Evolutionary conservation across 345 rosid genomes (phyloP).

Genomic region (Arabidopsis thaliana): DNA sequence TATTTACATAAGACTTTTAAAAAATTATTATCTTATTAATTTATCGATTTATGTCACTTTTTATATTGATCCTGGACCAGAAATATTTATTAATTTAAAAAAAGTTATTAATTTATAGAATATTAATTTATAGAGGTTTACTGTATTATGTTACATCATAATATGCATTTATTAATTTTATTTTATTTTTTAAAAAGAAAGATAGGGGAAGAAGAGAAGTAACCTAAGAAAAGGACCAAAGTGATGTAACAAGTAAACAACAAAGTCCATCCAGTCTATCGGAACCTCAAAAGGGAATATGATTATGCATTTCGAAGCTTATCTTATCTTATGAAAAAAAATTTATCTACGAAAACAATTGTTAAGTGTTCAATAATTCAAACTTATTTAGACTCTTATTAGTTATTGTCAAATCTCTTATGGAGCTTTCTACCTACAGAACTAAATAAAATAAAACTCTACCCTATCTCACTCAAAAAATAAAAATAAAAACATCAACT

Average conservation of each 20-base stretch:
- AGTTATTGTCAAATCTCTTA: conserved; percentile 1
- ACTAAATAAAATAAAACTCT: conserved; percentile 6
- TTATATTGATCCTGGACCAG: too few species aligned
- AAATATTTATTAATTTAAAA: too few species aligned
- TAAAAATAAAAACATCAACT: background rate
- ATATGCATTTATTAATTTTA: background rate
- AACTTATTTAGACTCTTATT: conserved; percentile 17
- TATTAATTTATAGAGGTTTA: too few species aligned
- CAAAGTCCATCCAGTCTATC: conserved; percentile 33
- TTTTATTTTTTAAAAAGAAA: too few species aligned
- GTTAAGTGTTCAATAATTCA: background rate
- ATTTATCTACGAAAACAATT: background rate
- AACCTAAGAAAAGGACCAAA: conserved; percentile 21
- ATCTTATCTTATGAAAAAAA: conserved; percentile 9
- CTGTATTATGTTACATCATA: background rate
- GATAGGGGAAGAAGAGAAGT: conserved; percentile 20
- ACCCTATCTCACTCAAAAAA: background rate
- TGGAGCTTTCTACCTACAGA: background rate
- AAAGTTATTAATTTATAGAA: too few species aligned
- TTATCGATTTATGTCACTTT: too few species aligned
- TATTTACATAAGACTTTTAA: too few species aligned
- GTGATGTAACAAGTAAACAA: conserved; percentile 41
- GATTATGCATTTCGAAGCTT: conserved; percentile 25
- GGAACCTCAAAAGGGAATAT: conserved; percentile 27
- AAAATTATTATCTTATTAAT: too few species aligned